Base-by-base conservation (phyloP, 805 yeast genomes). In the Starmerella asiatica region DNA sequence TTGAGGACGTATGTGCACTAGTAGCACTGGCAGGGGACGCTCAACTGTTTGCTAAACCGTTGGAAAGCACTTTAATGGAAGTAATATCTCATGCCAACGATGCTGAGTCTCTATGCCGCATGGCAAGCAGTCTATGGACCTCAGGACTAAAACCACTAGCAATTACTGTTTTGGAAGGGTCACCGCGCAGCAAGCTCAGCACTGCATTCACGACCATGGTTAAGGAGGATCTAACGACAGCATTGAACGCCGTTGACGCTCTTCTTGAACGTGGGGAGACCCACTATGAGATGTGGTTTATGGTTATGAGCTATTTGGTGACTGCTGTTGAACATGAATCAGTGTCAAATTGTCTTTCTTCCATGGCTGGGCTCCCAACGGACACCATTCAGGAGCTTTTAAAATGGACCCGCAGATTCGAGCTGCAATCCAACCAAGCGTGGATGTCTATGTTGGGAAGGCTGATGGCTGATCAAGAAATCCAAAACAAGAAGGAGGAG, bases 371-470 rank as follows among this genome's bases (percentile, higher is more conserved):
- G n/a, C n/a, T n/a, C n/a, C n/a, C n/a, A n/a, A n/a, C n/a, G n/a
- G n/a, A n/a, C n/a, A n/a, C n/a, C n/a, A n/a, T n/a, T n/a, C n/a
- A 15, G n/a, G 38, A 29, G 14, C 18, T 36, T n/a, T 27, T 15
- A 6, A 15, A 33, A 3, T 37, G 40, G 40, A 17, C 36, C 19
- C 2, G 9, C 5, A 24, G 24, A 26, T 17, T 37, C 12, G 6
- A 17, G 3, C 21, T 32, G 14, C 19, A 4, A 12, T 17, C 12
- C 5, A 20, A 31, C 18, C 3, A 24, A 4, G 3, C 4, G 5
- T 38, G 42, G 42, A 32, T 38, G 32, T 14, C 31, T 19, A 32
- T 38, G 16, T 21, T 38, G 21, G 40, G 36, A 9, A n/a, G 20
- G 6, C 16, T 38, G 32, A 16, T 27, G 4, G 38, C 38, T 15